phyloP scores from a whole-genome alignment of 2,329 filamentous ascomycete genomes.

The Xylariales sp. region DNA sequence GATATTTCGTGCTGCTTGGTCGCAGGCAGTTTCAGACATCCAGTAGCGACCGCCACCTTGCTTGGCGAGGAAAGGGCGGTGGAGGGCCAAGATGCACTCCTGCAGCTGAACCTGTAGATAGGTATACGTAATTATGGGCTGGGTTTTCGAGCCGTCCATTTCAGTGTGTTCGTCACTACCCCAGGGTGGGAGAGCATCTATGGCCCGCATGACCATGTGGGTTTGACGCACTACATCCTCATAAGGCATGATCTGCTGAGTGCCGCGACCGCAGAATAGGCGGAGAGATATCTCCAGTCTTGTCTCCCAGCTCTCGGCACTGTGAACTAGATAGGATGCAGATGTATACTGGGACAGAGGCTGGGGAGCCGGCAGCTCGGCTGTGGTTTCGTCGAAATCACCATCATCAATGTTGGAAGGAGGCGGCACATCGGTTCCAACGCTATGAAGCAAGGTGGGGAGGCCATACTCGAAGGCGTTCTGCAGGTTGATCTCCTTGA shows the following conservation, averaged over 20 bases:
- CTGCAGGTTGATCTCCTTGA: constrained; percentile 21
- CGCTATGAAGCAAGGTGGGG: constrained; percentile 17
- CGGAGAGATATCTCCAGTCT: background rate
- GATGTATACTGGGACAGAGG: constrained; percentile 12
- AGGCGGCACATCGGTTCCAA: constrained; percentile 12
- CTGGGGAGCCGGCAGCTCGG: constrained; percentile 10
- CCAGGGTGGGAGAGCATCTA: constrained; percentile 14
- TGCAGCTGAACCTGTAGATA: constrained; percentile 17
- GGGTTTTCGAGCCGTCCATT: background rate
- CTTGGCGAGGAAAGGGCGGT: constrained; percentile 15
- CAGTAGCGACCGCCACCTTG: constrained; percentile 10
- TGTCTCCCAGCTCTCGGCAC: constrained; percentile 8
- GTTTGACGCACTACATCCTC: constrained; percentile 18
- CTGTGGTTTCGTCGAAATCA: constrained; percentile 13
- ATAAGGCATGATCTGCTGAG: no score
- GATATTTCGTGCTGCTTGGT: constrained; percentile 16
- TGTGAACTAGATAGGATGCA: constrained; percentile 17
- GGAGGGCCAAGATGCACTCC: constrained; percentile 17
- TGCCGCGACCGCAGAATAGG: no score
- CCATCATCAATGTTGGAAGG: constrained; percentile 18
- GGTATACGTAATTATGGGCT: constrained; percentile 8
- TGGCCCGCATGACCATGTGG: constrained; percentile 14
- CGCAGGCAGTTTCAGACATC: constrained; percentile 16
- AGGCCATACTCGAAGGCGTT: constrained; percentile 18
- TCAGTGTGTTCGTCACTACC: constrained; percentile 1